Evolutionary conservation across 2,329 filamentous ascomycete genomes (phyloP).

Genomic region (Fusarium guadeloupense): DNA sequence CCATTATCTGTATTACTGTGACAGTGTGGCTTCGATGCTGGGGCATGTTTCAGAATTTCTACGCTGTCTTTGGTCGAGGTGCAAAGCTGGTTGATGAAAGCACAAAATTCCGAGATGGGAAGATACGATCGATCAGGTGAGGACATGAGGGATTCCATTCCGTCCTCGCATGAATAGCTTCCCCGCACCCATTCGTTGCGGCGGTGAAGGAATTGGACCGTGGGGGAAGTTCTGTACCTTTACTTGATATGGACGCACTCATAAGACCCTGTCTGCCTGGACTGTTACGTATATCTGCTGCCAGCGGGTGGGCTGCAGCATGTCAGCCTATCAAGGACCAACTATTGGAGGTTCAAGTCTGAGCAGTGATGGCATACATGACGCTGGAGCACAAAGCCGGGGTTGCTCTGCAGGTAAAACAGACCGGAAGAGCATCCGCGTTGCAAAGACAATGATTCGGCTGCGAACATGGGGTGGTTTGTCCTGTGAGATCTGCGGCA

Average conservation of each 20-base stretch:
- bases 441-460: constrained; percentile 13
- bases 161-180: constrained; percentile 16
- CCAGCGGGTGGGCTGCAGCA: constrained; percentile 24
- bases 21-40: constrained; percentile 28
- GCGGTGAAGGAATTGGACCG: constrained; percentile 32
- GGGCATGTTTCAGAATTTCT: constrained; percentile 21
- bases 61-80: constrained; percentile 1
- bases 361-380: constrained; percentile 21
- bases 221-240: constrained; percentile 20
- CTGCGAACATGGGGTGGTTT: constrained; percentile 22
- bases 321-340: constrained; percentile 19
- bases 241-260: constrained; percentile 22
- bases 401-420: constrained; percentile 31
- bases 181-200: constrained; percentile 20
- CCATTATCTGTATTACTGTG: not conserved
- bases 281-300: constrained; percentile 22
- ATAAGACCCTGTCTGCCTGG: constrained; percentile 31
- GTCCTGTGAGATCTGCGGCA: constrained; percentile 19
- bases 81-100: constrained; percentile 3
- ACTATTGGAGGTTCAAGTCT: constrained; percentile 17
- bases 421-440: constrained; percentile 15
- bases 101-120: constrained; percentile 21
- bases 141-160: constrained; percentile 13
- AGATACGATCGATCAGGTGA: constrained; percentile 31
- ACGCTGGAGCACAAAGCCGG: constrained; percentile 15